Base-by-base conservation (phyloP, 1,139 yeast species). In the Blastobotrys proliferans region DNA sequence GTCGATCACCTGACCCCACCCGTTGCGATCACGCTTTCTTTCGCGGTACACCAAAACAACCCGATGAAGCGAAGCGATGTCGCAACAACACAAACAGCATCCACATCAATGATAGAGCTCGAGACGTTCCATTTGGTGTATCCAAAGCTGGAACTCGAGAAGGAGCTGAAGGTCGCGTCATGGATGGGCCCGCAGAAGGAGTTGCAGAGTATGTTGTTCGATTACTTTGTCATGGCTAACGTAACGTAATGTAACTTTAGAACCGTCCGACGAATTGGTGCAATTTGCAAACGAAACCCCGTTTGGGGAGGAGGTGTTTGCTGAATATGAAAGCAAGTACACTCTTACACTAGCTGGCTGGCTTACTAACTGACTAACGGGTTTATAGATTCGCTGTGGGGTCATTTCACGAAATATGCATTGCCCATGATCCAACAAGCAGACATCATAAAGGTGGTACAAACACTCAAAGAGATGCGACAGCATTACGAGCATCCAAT, bases 401-500 rank as follows among this genome's bases (percentile, higher is more conserved):
- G 39, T 6, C 59, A 56, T 38, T 56, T 56, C 38, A 45, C 44
- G 24, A 35, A 44, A 40, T 47, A 46, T 36, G 56, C 53, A 4
- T 38, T 45, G 6, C 56, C 58, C 11, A 44, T 44, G 17, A 29
- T 52, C 31, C 33, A 32, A 6, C 28, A 43, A 8, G 24, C 45
- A 8, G 35, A 32, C 3, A 35, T 52, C 1, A 36, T 46, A 11
- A 20, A 45, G 10, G 32, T 47, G 5, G 43, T 53, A 6, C 18
- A 41, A 11, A 43, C 44, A 9, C 41, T 57, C 13, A 42, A 46
- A 24, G 55, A 53, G 20, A 53, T 56, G 4, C 45, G 43, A 20
- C 32, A 38, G 18, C 59, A 55, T 21, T 58, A 56, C 43, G 48
- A 36, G 24, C 42, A 45, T 39, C 62, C 62, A 1, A 35, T 57